Evolutionary conservation across 768 basidiomycete species (phyloP), one percentile per base, ranked within the genome.

Genomic region (Lactarius sanguifluus): DNA sequence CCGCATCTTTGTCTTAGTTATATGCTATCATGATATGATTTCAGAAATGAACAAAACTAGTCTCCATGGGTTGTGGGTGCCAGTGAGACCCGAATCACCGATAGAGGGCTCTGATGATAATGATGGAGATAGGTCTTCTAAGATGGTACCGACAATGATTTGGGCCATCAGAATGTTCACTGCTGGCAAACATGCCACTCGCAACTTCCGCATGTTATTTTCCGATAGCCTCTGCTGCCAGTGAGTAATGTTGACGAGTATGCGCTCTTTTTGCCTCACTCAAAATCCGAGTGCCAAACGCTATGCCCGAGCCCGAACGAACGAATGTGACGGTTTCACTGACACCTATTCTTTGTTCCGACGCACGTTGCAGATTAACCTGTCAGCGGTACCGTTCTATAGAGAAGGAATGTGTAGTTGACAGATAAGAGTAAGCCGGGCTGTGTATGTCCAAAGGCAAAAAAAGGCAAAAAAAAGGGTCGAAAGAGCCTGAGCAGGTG

Each of bases 1-100:
- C 4, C 25, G 50, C 50, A 52, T 52, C 50, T 52, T 52, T 52
- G 50, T 52, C 50, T 52, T 52, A 52, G 23, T 28, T 52, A 52
- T 25, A 41, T 41, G 41, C 6, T 5, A 6, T 13, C 5, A 3
- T 13, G 9, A 45, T 0, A n/a, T 45, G 20, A n/a, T 7, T 9
- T 20, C 12, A 52, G 50, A 12, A 12, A 50, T 12, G 10, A 7
- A 18, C 6, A 41, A 18, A 50, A 23, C 2, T 6, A 28, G 23
- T 25, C 25, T 25, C n/a, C 23, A 13, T 23, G 10, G 10, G 23
- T 13, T 23, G 23, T 30, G 32, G 32, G 32, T 32, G 34, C 9
- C 34, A 23, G 15, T 15, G 13, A 25, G 43, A 45, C 43, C 20
- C 23, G 50, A 1, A 12, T 38, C 36, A 38, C 36, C 36, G 9